Percentiles rank a stretch among this genome's conserved stretches.
Evolutionary conservation across 306 rosid species (phyloP).

Genomic region (Erythrophleum fordii): DNA sequence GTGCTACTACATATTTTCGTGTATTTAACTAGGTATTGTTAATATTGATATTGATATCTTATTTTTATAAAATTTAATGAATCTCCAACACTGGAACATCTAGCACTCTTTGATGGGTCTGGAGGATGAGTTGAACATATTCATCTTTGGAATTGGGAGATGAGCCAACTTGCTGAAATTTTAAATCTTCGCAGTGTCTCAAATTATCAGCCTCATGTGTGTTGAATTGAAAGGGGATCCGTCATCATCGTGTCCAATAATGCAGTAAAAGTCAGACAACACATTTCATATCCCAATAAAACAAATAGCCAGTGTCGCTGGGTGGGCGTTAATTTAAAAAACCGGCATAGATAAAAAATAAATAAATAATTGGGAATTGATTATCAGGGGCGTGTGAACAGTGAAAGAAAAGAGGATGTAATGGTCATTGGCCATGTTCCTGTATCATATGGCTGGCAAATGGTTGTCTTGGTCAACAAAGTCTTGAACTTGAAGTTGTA

Average conservation of each 20-base stretch:
- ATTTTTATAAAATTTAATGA: too few relatives aligned
- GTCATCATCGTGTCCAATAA: not conserved
- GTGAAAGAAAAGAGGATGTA: not conserved
- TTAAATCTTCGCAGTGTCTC: too few relatives aligned
- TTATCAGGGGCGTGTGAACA: too few relatives aligned
- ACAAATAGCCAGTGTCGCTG: not conserved
- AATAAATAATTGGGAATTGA: too few relatives aligned
- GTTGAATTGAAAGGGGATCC: not conserved
- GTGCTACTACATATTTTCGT: too few relatives aligned
- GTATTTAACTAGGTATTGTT: too few relatives aligned
- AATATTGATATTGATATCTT: too few relatives aligned
- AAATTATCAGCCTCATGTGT: not conserved
- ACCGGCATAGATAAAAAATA: too few relatives aligned
- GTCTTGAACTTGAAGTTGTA: not conserved
- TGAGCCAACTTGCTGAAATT: not conserved
- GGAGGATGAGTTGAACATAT: too few relatives aligned
- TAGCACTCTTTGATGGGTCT: too few relatives aligned
- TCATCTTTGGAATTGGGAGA: too few relatives aligned
- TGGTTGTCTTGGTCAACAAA: conserved; percentile 48
- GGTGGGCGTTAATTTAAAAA: not conserved
- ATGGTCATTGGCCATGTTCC: not conserved
- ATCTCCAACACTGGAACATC: too few relatives aligned
- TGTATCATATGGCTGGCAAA: conserved; percentile 52
- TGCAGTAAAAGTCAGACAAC: conserved; percentile 12
- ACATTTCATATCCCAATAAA: not conserved